Base-by-base conservation (phyloP, 2,329 filamentous ascomycete species). In the Fusarium chaquense region DNA sequence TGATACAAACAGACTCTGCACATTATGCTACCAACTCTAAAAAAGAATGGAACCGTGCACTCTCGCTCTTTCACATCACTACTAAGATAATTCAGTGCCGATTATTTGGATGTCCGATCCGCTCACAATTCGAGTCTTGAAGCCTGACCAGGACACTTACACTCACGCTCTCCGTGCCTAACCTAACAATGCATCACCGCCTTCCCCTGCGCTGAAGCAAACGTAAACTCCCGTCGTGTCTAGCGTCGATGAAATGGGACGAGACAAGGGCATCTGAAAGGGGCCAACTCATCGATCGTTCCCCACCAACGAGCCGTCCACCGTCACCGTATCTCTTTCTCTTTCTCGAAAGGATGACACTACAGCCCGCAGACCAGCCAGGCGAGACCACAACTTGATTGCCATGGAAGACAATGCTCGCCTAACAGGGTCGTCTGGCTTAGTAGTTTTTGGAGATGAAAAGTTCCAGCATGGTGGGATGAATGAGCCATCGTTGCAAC, bases 261-360 rank as follows among this genome's bases (percentile, higher is more conserved):
- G 70, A 75, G 73, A 73, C 69, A 73, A 73, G 73, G 73, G 69
- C 70, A 63, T 63, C 62, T 62, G 58, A 73, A 67, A 74, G 73
- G 73, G 70, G 73, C 73, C 73, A 75, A 55, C 73, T 75, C 73
- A 75, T 75, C 71, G 62, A 69, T 73, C 47, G 62, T 73, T 73
- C 73, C 66, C 73, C 73, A 75, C 73, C 59, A 57, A 50, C 64
- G 53, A 74, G 67, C 73, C 61, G 51, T 61, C 56, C 38, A 75
- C 71, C 73, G 73, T 75, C 73, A 75, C 73, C 72, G 72, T 74
- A 69, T 75, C 65, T 74, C 73, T 65, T 56, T 75, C 65, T 74
- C 73, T 65, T 56, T 75, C 73, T 64, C 53, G 45, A 55, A 50
- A 71, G 46, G 58, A 73, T 73, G 69, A 62, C 58, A 69, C 65